Evolutionary conservation across 1,284 basidiomycete genomes (phyloP), one percentile per base, ranked within the genome.

Genomic region (Austroboletus niveus): DNA sequence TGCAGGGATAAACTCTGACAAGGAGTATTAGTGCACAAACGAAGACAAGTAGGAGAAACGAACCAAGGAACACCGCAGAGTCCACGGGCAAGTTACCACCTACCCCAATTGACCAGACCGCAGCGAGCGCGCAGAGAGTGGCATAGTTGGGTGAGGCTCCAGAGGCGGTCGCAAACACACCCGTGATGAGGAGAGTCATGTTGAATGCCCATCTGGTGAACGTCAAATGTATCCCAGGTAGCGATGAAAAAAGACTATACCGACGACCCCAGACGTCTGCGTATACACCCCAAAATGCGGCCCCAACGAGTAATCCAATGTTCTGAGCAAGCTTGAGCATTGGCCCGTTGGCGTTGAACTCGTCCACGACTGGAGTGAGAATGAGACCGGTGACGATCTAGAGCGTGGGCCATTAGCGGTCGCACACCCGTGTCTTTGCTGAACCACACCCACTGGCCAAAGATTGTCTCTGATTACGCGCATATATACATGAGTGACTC

Each of bases 11-110:
- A 84, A 80, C 57, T 84, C 82, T 81, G 51, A 30, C 2, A 45
- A 4, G 27, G 17, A 30, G 7, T 0, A 22, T 53, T 51, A 17
- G 31, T 9, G 22, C 8, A 12, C 1, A 17, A 12, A 1, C 10
- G 29, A 8, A 12, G 52, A 36, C 44, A 6, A 20, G 43, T 20
- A n/a, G 6, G 38, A 30, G 15, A 20, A 22, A 64, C 72, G 58
- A 51, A 88, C 87, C 85, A 12, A 92, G 75, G 62, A 89, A 88
- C 46, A 92, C 84, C 0, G 87, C 83, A 14, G 87, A 86, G 64
- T 92, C 89, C 7, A 92, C 87, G 0, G 89, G 84, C 42, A 87
- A 65, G 60, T 88, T 88, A n/a, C 84, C 83, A 35, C 80, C 89
- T 2, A 84, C 87, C 2, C 85, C 84, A 6, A 85, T 67, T 3